Evolutionary conservation across 768 basidiomycete species (phyloP).

Genomic region (Lactarius akahatsu): DNA sequence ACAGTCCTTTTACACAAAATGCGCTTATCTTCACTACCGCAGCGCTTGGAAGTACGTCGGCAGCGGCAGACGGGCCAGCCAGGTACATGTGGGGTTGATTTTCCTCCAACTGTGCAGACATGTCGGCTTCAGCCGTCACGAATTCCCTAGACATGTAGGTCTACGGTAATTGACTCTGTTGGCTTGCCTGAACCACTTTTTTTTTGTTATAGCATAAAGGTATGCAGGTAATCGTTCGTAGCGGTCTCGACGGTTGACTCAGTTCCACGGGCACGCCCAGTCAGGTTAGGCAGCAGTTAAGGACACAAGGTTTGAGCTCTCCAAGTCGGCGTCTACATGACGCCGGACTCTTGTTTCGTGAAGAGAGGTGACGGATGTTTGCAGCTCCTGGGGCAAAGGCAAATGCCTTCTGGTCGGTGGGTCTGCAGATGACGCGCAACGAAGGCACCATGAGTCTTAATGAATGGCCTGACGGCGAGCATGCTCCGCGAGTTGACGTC

Average conservation of each 20-base stretch:
- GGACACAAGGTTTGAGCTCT: constrained; percentile 33
- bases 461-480: constrained; percentile 38
- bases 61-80: background rate
- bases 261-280: background rate
- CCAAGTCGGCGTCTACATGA: too few species aligned
- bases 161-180: background rate
- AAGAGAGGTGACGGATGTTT: background rate
- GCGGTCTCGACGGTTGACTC: background rate
- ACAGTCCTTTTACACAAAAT: constrained; percentile 13
- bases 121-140: constrained; percentile 38
- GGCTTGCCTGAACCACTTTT: background rate
- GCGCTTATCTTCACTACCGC: constrained; percentile 21
- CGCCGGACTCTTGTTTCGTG: background rate
- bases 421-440: constrained; percentile 36
- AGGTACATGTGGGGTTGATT: background rate
- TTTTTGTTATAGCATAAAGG: constrained; percentile 33
- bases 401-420: constrained; percentile 38
- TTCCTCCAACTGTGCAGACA: constrained; percentile 31
- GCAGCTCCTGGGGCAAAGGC: constrained; percentile 34
- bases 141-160: constrained; percentile 40
- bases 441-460: constrained; percentile 37
- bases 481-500: constrained; percentile 39
- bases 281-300: constrained; percentile 39
- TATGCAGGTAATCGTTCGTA: constrained; percentile 7
- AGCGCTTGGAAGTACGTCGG: constrained; percentile 24